Percentiles rank a stretch among this genome's conserved stretches.
These are phyloP conservation scores for Saccharum spontaneum DNA, from an alignment of 176 grass and related monocot genomes.

Conservation along the genomic window DNA sequence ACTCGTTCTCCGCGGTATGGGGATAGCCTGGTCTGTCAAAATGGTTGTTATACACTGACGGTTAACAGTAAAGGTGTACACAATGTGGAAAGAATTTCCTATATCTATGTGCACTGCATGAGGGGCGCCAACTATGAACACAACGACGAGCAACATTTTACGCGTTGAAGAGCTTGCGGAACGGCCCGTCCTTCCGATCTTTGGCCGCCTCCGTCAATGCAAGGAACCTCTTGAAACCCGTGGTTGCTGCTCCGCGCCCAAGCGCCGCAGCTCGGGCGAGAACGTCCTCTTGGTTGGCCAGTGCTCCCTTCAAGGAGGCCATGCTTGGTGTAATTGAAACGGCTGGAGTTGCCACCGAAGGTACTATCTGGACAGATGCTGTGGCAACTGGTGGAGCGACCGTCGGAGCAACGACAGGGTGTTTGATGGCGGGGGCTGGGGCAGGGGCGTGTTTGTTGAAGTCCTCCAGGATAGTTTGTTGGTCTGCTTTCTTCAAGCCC, in stretches of 20 bases:
- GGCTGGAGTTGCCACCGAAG: constrained; percentile 21
- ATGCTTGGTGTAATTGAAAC: constrained; percentile 44
- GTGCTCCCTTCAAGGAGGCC: constrained; percentile 40
- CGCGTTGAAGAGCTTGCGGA: constrained; percentile 89
- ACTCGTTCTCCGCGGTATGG: constrained; percentile 5
- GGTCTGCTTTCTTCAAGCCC: constrained; percentile 98
- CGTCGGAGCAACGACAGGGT: constrained; percentile 53
- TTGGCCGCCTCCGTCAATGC: constrained; percentile 95
- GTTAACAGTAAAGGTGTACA: constrained; percentile 14
- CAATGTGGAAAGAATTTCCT: constrained; percentile 46
- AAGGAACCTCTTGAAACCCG: constrained; percentile 97
- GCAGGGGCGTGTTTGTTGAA: constrained; percentile 81
- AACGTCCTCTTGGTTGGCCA: constrained; percentile 87
- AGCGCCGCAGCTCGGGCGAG: constrained; percentile 89
- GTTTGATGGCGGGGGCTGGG: constrained; percentile 64
- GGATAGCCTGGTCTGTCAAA: neutral
- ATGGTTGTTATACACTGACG: constrained; percentile 32
- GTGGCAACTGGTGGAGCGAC: constrained; percentile 42
- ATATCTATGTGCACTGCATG: constrained; percentile 58
- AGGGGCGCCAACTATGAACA: constrained; percentile 34
- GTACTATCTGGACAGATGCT: constrained; percentile 37
- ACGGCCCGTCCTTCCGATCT: constrained; percentile 92
- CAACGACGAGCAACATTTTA: constrained; percentile 42
- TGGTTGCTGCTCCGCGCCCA: constrained; percentile 86
- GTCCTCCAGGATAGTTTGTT: constrained; percentile 91